Evolutionary conservation across 352 stramenopile species (phyloP), one percentile per base, ranked within the genome.

Genomic region (Aphanomyces invadans): DNA sequence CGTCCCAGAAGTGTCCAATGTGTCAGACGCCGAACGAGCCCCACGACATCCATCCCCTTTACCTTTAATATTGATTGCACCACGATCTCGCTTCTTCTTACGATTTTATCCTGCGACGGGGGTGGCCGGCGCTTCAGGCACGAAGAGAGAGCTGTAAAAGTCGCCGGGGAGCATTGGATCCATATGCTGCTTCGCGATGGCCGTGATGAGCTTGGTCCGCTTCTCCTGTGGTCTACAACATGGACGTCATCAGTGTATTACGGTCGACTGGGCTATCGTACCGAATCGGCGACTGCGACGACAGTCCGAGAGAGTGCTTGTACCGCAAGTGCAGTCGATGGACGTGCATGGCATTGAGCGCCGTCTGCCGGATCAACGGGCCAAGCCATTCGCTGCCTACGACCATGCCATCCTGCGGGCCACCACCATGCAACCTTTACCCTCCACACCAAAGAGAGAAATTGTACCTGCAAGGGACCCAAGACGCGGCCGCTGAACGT

Each of bases 81-180:
- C 11, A 52, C 10, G 23, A n/a, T n/a, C n/a, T n/a, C n/a, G n/a
- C n/a, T n/a, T n/a, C n/a, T n/a, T n/a, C n/a, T n/a, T n/a, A n/a
- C n/a, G n/a, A n/a, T n/a, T n/a, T n/a, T n/a, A n/a, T n/a, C n/a
- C n/a, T n/a, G n/a, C n/a, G n/a, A n/a, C n/a, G n/a, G n/a, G n/a
- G n/a, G n/a, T n/a, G n/a, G n/a, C n/a, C n/a, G n/a, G n/a, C n/a
- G n/a, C n/a, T n/a, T n/a, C n/a, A n/a, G 29, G 46, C 21, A 76
- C 72, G 70, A 94, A 94, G 38, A 94, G 70, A 53, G 81, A 75
- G 38, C 86, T 81, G 68, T 95, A 95, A 68, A 95, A 95, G 68
- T 95, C 82, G 31, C 86, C 83, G 11, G 86, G 86, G 19, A 95
- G 76, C 70, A 90, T 85, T 17, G 86, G 83, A 12, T 74, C 81